Conservation (phyloP, 2,329 filamentous ascomycete genomes). For the Exophiala bonariae region DNA sequence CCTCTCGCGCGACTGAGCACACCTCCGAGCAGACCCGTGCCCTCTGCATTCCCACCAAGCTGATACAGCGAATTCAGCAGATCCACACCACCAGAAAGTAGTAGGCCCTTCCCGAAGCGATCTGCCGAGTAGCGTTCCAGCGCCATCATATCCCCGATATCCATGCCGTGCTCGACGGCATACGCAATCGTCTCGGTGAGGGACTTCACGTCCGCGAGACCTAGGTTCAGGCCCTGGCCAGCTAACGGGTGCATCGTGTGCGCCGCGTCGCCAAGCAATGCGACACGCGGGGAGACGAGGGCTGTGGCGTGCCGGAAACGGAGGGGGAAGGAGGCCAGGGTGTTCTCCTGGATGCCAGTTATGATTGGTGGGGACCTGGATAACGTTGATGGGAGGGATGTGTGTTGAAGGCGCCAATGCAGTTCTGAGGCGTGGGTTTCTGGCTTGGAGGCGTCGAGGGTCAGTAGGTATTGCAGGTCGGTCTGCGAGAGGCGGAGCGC, state of each 20-base stretch:
- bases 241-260: slow-evolving; percentile 94
- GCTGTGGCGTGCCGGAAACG: slow-evolving; percentile 91
- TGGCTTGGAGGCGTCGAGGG: slow-evolving; percentile 45
- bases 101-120: slow-evolving; percentile 63
- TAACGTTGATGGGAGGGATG: slow-evolving; percentile 42
- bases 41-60: slow-evolving; percentile 21
- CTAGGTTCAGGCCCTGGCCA: slow-evolving; percentile 91
- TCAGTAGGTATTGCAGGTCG: slow-evolving; percentile 83
- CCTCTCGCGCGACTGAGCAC: slow-evolving; percentile 19
- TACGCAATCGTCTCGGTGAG: slow-evolving; percentile 73
- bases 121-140: slow-evolving; percentile 80
- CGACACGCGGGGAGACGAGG: slow-evolving; percentile 86
- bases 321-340: slow-evolving; percentile 85
- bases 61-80: slow-evolving; percentile 26
- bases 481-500: slow-evolving; percentile 79
- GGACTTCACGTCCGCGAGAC: slow-evolving; percentile 82
- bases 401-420: slow-evolving; percentile 78
- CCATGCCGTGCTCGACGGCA: slow-evolving; percentile 79
- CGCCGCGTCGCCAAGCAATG: slow-evolving; percentile 89
- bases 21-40: slow-evolving; percentile 13
- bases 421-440: slow-evolving; percentile 55
- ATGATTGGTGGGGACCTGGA: slow-evolving; percentile 64
- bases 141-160: slow-evolving; percentile 75
- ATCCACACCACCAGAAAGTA: slow-evolving; percentile 26
- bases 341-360: slow-evolving; percentile 71